Evolutionary conservation across 495 filamentous ascomycete genomes (phyloP), one percentile per base, ranked within the genome.

Genomic region (Aspergillus homomorphus): DNA sequence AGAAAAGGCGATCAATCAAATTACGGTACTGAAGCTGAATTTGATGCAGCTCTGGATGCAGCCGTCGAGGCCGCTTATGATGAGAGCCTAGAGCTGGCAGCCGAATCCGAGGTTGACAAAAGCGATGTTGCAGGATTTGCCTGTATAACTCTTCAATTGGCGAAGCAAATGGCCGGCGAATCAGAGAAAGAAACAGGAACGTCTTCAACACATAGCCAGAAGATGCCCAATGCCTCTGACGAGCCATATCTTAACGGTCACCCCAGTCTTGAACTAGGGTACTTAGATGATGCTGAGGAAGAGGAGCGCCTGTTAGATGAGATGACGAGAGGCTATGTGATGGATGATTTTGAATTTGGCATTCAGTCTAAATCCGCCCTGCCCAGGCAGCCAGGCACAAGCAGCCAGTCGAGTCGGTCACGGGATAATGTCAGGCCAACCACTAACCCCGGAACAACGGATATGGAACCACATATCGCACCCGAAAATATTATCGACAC

Each of bases 61-160:
- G 95, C 95, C 14, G 90, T 98, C 10, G 94, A 98, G 69, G 92
- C 93, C 42, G 94, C 94, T 20, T 98, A 97, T 69, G 89, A 96
- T 69, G 91, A 98, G 62, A 91, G 90, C 6, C 88, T 89, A 64
- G 92, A 96, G 64, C 88, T 89, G 6, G 88, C 82, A 65, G 46
- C 66, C 24, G 74, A 73, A 52, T 76, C 75, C 15, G 70, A 73
- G 28, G 69, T 75, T 10, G 62, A 66, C 30, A 73, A 74, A 58
- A 62, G 76, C 65, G 72, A 73, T 59, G 56, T 82, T 15, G 75
- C 87, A 46, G 80, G 79, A 16, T 84, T 83, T 61, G 83, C 84
- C 3, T 80, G 85, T 61, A 78, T 84, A 50, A 87, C 86, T 65
- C 86, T 93, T 38, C 89, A 91, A 69, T 62, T 89, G 53, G 91